These are phyloP conservation scores for Lentinula sp. DNA, from an alignment of 768 basidiomycete genomes.

Conservation along the genomic window DNA sequence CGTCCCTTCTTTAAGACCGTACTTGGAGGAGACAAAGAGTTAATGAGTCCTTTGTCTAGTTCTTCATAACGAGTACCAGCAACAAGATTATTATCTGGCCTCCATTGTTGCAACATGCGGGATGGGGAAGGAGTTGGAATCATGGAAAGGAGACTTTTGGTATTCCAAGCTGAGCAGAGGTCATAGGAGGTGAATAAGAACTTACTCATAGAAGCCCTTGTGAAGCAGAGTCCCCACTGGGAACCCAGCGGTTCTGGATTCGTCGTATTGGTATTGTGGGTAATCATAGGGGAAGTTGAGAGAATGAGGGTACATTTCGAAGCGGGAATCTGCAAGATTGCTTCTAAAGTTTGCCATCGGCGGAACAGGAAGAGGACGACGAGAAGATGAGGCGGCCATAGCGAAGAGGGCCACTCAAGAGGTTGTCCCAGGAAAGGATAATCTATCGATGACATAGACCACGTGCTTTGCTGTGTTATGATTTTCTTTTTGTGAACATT, in stretches of 20 bases:
- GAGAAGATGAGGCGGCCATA: conserved; percentile 10
- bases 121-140: conserved; percentile 70
- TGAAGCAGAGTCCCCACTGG: conserved; percentile 72
- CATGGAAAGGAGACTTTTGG: conserved; percentile 51
- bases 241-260: conserved; percentile 37
- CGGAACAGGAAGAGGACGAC: conserved; percentile 25
- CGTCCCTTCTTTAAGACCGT: conserved; percentile 44
- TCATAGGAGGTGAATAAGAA: too few species aligned
- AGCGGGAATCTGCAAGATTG: conserved; percentile 8
- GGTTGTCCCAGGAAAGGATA: background rate
- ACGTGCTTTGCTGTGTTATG: background rate
- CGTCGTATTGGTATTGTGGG: conserved; percentile 36
- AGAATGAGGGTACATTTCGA: conserved; percentile 15
- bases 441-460: background rate
- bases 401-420: background rate
- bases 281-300: conserved; percentile 36
- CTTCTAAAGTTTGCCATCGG: conserved; percentile 13
- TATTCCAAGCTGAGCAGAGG: background rate
- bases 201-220: conserved; percentile 78
- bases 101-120: conserved; percentile 52
- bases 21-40: conserved; percentile 24
- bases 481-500: too few species aligned
- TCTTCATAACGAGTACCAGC: conserved; percentile 72
- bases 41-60: conserved; percentile 23
- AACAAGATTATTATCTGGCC: conserved; percentile 34